A percentile compares a stretch with the other conserved stretches of the same genome.
Conservation (phyloP, 805 yeast species). For the Candida tammaniensis region DNA sequence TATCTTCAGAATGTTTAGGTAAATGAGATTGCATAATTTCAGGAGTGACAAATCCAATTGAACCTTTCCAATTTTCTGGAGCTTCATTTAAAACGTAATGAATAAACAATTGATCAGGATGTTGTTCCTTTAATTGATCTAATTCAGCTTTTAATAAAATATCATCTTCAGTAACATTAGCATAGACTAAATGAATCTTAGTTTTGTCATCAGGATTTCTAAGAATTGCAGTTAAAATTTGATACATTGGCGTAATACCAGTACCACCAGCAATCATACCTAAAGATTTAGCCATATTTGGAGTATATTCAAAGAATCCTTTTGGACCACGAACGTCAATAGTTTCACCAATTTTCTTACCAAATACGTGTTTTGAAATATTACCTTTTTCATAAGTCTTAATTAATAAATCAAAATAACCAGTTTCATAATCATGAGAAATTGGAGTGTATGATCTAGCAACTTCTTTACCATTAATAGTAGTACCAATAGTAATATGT, state of each 20-base stretch:
- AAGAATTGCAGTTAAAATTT: constrained; percentile 79
- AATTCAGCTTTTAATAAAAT: constrained; percentile 78
- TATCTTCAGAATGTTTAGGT: constrained; percentile 58
- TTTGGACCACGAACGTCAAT: constrained; percentile 86
- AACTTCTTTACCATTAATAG: constrained; percentile 73
- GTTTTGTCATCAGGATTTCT: constrained; percentile 77
- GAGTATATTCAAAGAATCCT: constrained; percentile 80
- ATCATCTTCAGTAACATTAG: constrained; percentile 77
- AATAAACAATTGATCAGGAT: constrained; percentile 60
- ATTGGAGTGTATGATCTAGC: constrained; percentile 90
- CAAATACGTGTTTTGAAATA: constrained; percentile 71
- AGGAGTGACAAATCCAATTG: constrained; percentile 75
- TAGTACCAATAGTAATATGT: constrained; percentile 79
- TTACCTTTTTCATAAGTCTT: constrained; percentile 85
- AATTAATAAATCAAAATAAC: constrained; percentile 80
- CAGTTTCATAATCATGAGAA: constrained; percentile 73
- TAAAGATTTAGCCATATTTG: constrained; percentile 69
- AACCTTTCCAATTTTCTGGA: constrained; percentile 71
- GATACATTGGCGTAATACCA: constrained; percentile 95
- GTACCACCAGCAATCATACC: constrained; percentile 98
- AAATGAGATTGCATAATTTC: constrained; percentile 64
- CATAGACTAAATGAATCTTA: constrained; percentile 70
- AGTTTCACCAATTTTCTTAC: constrained; percentile 72
- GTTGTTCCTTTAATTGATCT: constrained; percentile 56
- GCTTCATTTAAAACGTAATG: constrained; percentile 76